phyloP scores from a whole-genome alignment of 75 land plant genomes.

The Picea sitchensis region DNA sequence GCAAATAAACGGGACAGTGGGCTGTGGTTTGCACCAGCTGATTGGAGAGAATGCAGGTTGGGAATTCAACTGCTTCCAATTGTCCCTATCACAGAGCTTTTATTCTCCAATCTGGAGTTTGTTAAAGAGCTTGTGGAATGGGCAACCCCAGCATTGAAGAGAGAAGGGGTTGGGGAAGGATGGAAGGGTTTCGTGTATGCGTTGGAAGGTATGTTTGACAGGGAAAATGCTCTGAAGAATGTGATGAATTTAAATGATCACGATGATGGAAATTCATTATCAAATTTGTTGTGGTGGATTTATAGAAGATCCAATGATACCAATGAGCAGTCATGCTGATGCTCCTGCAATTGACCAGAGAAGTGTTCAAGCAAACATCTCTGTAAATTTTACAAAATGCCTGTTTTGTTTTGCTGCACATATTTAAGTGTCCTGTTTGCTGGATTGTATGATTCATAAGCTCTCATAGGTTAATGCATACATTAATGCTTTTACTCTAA shows the following conservation, averaged over 20 bases:
- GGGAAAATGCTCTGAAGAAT: constrained; percentile 5
- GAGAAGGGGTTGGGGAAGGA: constrained; percentile 72
- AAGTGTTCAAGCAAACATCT: too few relatives aligned
- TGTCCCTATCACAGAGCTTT: constrained; percentile 65
- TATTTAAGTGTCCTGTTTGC: too few relatives aligned
- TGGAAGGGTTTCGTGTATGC: constrained; percentile 94
- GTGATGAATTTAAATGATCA: background rate
- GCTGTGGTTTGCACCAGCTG: constrained; percentile 89
- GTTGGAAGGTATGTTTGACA: constrained; percentile 24
- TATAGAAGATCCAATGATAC: background rate
- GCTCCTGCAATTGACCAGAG: too few relatives aligned
- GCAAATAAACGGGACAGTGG: constrained; percentile 84
- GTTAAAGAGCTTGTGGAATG: constrained; percentile 69
- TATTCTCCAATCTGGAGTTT: constrained; percentile 60
- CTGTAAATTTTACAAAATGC: too few relatives aligned
- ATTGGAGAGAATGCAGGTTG: constrained; percentile 68
- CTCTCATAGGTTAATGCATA: too few relatives aligned
- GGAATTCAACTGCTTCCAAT: constrained; percentile 91
- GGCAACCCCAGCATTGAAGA: constrained; percentile 46
- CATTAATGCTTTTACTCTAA: too few relatives aligned
- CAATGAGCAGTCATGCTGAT: too few relatives aligned
- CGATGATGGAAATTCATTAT: constrained; percentile 30
- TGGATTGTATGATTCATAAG: too few relatives aligned
- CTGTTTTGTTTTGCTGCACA: too few relatives aligned
- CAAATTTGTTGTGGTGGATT: constrained; percentile 38